Percentiles rank a stretch among this genome's conserved stretches.
Evolutionary conservation across 2,329 filamentous ascomycete genomes (phyloP).

Genomic region (Ceratocystis smalleyi): DNA sequence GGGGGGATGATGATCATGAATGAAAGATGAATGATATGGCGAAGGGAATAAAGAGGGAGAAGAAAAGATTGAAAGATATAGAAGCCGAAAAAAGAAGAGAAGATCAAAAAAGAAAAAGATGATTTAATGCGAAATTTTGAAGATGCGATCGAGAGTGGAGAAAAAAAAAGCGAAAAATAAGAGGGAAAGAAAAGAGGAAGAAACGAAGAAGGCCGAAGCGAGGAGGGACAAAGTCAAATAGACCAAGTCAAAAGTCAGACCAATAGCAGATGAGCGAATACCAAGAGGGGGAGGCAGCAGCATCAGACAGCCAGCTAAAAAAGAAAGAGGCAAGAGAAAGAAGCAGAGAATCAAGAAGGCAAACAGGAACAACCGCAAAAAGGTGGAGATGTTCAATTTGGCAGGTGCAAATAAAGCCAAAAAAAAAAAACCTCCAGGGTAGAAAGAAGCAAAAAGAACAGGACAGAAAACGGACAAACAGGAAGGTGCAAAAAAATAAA

Average conservation of each 20-base stretch:
- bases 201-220: background rate
- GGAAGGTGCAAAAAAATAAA: constrained; percentile 1
- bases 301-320: background rate
- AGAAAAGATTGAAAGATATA: background rate
- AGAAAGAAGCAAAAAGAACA: background rate
- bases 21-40: background rate
- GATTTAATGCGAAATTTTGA: too few relatives aligned
- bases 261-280: constrained; percentile 11
- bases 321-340: constrained; percentile 1
- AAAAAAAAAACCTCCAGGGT: background rate
- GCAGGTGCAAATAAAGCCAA: background rate
- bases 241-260: background rate
- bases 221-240: constrained; percentile 5
- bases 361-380: background rate
- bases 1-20: background rate
- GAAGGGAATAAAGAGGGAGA: background rate
- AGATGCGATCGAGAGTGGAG: background rate
- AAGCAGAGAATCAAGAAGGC: background rate
- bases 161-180: constrained; percentile 10
- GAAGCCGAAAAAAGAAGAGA: background rate
- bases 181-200: background rate
- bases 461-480: background rate
- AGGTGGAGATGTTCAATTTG: background rate
- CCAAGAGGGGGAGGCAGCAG: constrained; percentile 2
- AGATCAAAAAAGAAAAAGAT: background rate